Conservation (phyloP, 805 yeast species). For the Kurtzmaniella fragi region DNA sequence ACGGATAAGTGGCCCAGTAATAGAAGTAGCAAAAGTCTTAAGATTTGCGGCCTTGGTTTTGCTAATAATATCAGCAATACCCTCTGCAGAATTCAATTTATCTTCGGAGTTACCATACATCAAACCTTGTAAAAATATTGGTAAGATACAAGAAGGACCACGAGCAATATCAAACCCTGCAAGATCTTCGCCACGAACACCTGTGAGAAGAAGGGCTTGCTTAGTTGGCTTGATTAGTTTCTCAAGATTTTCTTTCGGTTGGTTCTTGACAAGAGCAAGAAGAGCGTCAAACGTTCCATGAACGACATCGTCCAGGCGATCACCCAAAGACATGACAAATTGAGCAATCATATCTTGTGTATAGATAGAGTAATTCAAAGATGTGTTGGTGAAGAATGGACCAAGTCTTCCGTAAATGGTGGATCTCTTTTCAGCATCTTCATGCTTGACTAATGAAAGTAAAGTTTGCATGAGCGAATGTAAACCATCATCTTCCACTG, state of each 20-base stretch:
- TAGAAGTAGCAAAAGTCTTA: constrained; percentile 84
- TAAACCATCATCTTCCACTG: constrained; percentile 74
- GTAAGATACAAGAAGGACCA: constrained; percentile 85
- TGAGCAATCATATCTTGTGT: constrained; percentile 70
- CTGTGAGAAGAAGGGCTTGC: constrained; percentile 63
- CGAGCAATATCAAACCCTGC: constrained; percentile 72
- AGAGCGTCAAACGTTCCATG: constrained; percentile 62
- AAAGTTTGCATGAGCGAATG: constrained; percentile 83
- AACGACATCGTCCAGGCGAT: constrained; percentile 57
- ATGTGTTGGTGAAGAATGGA: constrained; percentile 60
- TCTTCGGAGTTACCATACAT: constrained; percentile 87
- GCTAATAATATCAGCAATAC: constrained; percentile 80
- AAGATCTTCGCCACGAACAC: constrained; percentile 58
- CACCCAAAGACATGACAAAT: constrained; percentile 70
- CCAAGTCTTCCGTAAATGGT: constrained; percentile 65
- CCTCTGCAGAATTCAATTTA: constrained; percentile 82
- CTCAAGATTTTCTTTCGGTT: constrained; percentile 74
- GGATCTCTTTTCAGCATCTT: constrained; percentile 59
- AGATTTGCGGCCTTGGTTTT: constrained; percentile 80
- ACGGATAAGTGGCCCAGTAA: constrained; percentile 97
- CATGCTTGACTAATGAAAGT: constrained; percentile 70
- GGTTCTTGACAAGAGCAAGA: constrained; percentile 59
- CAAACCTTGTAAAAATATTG: constrained; percentile 89
- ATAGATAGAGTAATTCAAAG: constrained; percentile 67
- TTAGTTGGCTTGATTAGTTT: constrained; percentile 75